Percentiles rank a stretch among this genome's conserved stretches.
Conservation (phyloP, 371 early-diverging fungal species). For the Mucor indicus region DNA sequence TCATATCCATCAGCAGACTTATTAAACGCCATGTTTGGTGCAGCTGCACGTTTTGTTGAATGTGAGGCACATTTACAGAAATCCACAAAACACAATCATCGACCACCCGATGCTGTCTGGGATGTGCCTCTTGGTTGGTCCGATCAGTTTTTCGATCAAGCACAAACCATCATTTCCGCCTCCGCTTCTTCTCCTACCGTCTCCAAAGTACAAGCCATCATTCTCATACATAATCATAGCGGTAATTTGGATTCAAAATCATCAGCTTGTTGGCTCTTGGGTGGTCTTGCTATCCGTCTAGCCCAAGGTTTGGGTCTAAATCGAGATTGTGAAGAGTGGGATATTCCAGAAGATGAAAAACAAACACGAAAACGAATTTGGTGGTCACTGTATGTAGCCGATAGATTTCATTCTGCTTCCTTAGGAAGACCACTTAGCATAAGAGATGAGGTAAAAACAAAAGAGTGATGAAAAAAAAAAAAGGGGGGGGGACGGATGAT, state of each 20-base stretch:
- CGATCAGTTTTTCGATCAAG: constrained; percentile 44
- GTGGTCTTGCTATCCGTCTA: constrained; percentile 34
- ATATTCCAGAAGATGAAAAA: constrained; percentile 43
- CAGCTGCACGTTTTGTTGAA: constrained; percentile 46
- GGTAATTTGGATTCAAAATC: constrained; percentile 43
- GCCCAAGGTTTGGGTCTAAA: constrained; percentile 43
- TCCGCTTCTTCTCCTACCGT: constrained; percentile 28
- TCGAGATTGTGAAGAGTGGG: constrained; percentile 42
- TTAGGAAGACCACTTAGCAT: constrained; percentile 47
- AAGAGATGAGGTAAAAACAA: constrained; percentile 33
- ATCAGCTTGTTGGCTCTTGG: constrained; percentile 42
- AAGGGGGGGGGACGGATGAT: no score
- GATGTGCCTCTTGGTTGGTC: constrained; percentile 46
- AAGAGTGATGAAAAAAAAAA: no score
- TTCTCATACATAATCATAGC: constrained; percentile 42
- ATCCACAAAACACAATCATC: constrained; percentile 9
- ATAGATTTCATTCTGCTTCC: constrained; percentile 43
- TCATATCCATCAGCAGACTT: constrained; percentile 37
- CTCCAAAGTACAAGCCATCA: constrained; percentile 43
- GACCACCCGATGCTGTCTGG: constrained; percentile 34
- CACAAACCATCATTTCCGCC: constrained; percentile 24
- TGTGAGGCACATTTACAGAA: constrained; percentile 26
- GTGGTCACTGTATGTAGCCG: constrained; percentile 44
- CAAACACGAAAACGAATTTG: constrained; percentile 43
- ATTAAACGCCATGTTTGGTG: constrained; percentile 49